Evolutionary conservation across 257 asterid genomes (phyloP).

Genomic region (Solanum peruvianum): DNA sequence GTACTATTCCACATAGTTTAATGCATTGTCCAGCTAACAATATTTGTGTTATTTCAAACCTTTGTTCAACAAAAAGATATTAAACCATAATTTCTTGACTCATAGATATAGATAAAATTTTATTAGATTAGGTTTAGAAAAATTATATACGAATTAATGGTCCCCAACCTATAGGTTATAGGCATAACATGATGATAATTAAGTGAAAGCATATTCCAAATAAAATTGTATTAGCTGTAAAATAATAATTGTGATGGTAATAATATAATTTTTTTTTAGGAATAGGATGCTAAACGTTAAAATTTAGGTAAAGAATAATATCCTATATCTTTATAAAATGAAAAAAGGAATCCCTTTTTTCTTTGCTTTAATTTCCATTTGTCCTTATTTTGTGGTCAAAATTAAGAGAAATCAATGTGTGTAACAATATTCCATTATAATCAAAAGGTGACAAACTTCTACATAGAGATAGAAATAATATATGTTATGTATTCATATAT

Average conservation of each 20-base stretch:
- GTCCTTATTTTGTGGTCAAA: neutral
- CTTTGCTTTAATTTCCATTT: neutral
- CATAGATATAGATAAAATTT: neutral
- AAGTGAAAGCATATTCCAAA: neutral
- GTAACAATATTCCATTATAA: neutral
- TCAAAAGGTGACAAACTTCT: neutral
- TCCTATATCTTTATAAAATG: neutral
- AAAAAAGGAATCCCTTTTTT: neutral
- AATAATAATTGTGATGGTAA: neutral
- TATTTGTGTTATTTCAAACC: neutral
- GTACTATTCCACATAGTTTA: neutral
- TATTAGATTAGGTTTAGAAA: neutral
- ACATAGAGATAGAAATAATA: neutral
- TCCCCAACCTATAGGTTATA: slow-evolving; percentile 5
- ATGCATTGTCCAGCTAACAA: neutral
- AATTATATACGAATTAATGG: neutral
- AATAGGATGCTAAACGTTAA: slow-evolving; percentile 2
- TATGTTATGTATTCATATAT: neutral
- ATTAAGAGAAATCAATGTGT: neutral
- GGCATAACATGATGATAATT: slow-evolving; percentile 11
- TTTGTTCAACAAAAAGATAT: neutral
- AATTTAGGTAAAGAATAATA: neutral
- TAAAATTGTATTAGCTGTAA: neutral
- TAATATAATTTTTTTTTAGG: neutral
- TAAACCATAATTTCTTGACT: neutral